Evolutionary conservation across 306 rosid genomes (phyloP), one percentile per base, ranked within the genome.

Genomic region (Gastrolobium villosum): DNA sequence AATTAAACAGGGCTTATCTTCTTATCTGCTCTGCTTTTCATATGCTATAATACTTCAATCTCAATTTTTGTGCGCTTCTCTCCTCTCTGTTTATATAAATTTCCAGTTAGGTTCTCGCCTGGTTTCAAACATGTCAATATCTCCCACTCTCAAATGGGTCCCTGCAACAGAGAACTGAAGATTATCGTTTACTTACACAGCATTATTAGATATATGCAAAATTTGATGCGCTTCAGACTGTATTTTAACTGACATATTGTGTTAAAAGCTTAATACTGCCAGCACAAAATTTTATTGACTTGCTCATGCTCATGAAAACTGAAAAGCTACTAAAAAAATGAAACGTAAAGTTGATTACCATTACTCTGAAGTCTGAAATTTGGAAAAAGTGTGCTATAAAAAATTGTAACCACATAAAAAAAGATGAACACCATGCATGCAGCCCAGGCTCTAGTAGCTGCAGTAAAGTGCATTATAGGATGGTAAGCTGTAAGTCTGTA

Each of bases 11-110:
- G 9, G 10, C 80, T 72, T 65, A 72, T 83, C 83, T 69, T 62
- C 67, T 77, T 83, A 72, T 81, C 86, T 77, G 48, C 71, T 66
- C 70, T 67, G 35, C 8, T n/a, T 70, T 41, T 85, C 65, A n/a
- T 31, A 59, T 79, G 46, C 54, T 40, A 31, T 61, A 28, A 64
- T 40, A 13, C 43, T 10, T 2, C 30, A 39, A 1, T 10, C 26
- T 54, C 14, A 37, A 49, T 37, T 37, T 56, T 43, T 63, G 37
- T 67, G 6, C 28, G 5, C 40, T 37, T 70, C 55, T 60, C 55
- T 50, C 61, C 15, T 63, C 74, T 39, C 55, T 48, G 55, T 44
- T 7, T 50, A 45, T 36, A 41, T 36, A 11, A 28, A 40, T 9
- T 49, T 44, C 7, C 8, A 13, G 34, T 14, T 75, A 30, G 48